Evolutionary conservation across 257 asterid genomes (phyloP).

Genomic region (Fraxinus anomala): DNA sequence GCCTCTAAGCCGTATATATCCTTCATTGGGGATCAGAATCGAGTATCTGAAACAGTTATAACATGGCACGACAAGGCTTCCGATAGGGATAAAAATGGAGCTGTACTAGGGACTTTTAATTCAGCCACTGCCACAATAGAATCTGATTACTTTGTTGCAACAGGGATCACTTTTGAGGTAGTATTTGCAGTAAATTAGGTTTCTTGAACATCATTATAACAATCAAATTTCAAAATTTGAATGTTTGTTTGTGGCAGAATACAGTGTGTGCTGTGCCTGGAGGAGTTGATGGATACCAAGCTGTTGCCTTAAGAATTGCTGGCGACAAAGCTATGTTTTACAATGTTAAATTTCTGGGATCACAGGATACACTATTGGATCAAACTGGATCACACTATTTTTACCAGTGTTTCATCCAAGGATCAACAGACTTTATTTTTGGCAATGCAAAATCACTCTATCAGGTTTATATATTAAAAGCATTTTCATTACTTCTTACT

Average conservation of each 20-base stretch:
- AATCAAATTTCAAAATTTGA: not conserved
- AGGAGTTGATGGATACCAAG: slow-evolving; percentile 55
- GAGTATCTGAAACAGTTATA: slow-evolving; percentile 45
- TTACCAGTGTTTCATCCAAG: slow-evolving; percentile 64
- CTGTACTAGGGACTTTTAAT: slow-evolving; percentile 52
- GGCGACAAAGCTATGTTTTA: slow-evolving; percentile 75
- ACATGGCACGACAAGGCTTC: slow-evolving; percentile 79
- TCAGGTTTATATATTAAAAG: slow-evolving; percentile 36
- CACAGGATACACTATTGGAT: slow-evolving; percentile 80
- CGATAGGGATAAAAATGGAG: slow-evolving; percentile 44
- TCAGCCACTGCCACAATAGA: slow-evolving; percentile 71
- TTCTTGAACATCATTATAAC: not conserved
- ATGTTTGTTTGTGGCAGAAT: slow-evolving; percentile 45
- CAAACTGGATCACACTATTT: slow-evolving; percentile 63
- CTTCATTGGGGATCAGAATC: slow-evolving; percentile 51
- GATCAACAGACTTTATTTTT: slow-evolving; percentile 74
- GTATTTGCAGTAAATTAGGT: not conserved
- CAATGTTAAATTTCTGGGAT: slow-evolving; percentile 64
- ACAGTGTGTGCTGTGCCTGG: slow-evolving; percentile 40
- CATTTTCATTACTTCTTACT: not conserved
- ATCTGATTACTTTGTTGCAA: slow-evolving; percentile 77
- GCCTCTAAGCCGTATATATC: slow-evolving; percentile 67
- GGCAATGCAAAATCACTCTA: slow-evolving; percentile 75
- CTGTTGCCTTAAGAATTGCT: slow-evolving; percentile 66
- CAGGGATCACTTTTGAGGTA: slow-evolving; percentile 74